Percentiles rank a stretch among this genome's conserved stretches.
Conservation (phyloP, 176 grass and related monocot genomes). For the Triticum aestivum region IWGSC_CS_RefSeq_v2.1 NC_057806.1:528979921-528980420, state of each 20-base stretch:
- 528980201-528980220: slow-evolving; percentile 81
- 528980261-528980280: slow-evolving; percentile 90
- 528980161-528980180: slow-evolving; percentile 96
- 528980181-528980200: slow-evolving; percentile 83
- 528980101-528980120: slow-evolving; percentile 65
- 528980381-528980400: too few relatives aligned
- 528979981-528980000: slow-evolving; percentile 85
- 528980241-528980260: slow-evolving; percentile 66
- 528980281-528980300: slow-evolving; percentile 67
- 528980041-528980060: slow-evolving; percentile 65
- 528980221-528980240: slow-evolving; percentile 51
- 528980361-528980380: neutral
- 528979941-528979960: neutral
- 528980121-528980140: slow-evolving; percentile 94
- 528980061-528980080: slow-evolving; percentile 64
- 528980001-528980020: slow-evolving; percentile 90
- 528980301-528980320: slow-evolving; percentile 72
- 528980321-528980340: neutral
- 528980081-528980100: slow-evolving; percentile 55
- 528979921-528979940: slow-evolving; percentile 9
- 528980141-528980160: slow-evolving; percentile 95
- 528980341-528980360: neutral
- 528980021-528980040: slow-evolving; percentile 62
- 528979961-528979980: slow-evolving; percentile 54
- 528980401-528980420: slow-evolving; percentile 46